A percentile compares a stretch with the other conserved stretches of the same genome.
Conservation (phyloP, 371 early-diverging fungal genomes). For the Mucor saturninus region DNA sequence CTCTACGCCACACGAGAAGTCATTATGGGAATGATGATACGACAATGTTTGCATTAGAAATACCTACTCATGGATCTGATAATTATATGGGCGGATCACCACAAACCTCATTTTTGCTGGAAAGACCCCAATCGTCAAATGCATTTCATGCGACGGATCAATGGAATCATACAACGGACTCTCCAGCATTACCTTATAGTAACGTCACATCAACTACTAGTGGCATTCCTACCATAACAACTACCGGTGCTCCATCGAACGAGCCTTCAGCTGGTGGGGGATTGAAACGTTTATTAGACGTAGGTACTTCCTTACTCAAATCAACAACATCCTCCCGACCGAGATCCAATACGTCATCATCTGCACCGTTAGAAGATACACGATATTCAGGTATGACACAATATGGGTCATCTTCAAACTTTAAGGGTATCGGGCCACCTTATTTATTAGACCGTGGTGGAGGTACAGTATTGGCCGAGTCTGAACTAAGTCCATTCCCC, state of each 20-base stretch:
- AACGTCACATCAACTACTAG: not conserved
- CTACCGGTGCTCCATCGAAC: not conserved
- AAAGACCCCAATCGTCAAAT: conserved; percentile 11
- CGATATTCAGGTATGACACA: conserved; percentile 5
- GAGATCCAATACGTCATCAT: conserved; percentile 45
- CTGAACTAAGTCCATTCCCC: conserved; percentile 64
- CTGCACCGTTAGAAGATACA: conserved; percentile 37
- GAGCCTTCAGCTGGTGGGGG: conserved; percentile 21
- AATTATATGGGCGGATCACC: conserved; percentile 19
- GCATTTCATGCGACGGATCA: not conserved
- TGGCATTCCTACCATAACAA: conserved; percentile 9
- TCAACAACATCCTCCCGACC: conserved; percentile 29
- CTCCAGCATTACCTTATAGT: conserved; percentile 9
- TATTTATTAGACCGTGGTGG: conserved; percentile 44
- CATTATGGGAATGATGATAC: conserved; percentile 49
- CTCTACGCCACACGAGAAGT: conserved; percentile 38
- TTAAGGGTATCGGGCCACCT: conserved; percentile 7
- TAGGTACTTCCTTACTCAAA: conserved; percentile 43
- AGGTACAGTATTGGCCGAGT: conserved; percentile 43
- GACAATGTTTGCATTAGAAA: conserved; percentile 42
- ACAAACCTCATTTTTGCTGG: not conserved
- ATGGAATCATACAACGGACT: not conserved
- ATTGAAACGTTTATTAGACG: conserved; percentile 45
- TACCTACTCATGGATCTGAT: conserved; percentile 29
- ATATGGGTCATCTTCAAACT: not conserved